phyloP scores from a whole-genome alignment of 192 early-diverging fungal species.

The Coemansia sp. region DNA sequence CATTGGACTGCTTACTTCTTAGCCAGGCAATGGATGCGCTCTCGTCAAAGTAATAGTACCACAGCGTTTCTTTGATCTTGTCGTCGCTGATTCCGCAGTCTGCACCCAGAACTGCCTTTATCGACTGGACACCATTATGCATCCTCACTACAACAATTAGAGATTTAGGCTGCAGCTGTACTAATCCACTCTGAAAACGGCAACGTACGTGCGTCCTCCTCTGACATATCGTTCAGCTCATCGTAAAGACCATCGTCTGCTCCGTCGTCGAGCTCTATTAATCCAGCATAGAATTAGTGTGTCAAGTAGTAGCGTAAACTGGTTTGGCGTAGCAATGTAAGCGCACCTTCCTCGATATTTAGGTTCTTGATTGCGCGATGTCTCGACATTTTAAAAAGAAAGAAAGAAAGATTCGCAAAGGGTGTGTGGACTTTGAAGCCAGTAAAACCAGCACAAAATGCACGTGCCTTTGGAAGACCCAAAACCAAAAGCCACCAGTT shows the following conservation, averaged over 20 bases:
- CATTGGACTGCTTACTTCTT: constrained; percentile 57
- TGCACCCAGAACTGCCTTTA: constrained; percentile 61
- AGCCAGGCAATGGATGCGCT: constrained; percentile 65
- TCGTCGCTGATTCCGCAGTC: constrained; percentile 55
- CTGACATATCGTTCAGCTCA: constrained; percentile 48
- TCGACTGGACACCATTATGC: constrained; percentile 57
- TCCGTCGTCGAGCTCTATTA: constrained; percentile 48
- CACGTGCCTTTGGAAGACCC: neutral
- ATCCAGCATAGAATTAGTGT: neutral
- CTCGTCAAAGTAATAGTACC: constrained; percentile 72
- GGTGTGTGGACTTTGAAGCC: too few species aligned
- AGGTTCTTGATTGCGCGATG: constrained; percentile 48
- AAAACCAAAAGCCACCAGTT: constrained; percentile 6
- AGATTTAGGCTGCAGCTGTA: neutral
- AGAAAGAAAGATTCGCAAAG: too few species aligned
- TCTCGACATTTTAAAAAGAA: constrained; percentile 38
- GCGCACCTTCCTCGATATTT: constrained; percentile 47
- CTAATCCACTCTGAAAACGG: too few species aligned
- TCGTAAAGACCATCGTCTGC: constrained; percentile 28
- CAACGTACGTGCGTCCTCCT: constrained; percentile 38
- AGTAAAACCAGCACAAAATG: neutral
- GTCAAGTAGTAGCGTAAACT: too few species aligned
- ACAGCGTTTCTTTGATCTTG: constrained; percentile 70
- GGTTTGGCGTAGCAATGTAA: too few species aligned
- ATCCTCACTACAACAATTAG: constrained; percentile 38